phyloP scores from a whole-genome alignment of 495 filamentous ascomycete genomes.

The Penicillium ochrochloron region DNA sequence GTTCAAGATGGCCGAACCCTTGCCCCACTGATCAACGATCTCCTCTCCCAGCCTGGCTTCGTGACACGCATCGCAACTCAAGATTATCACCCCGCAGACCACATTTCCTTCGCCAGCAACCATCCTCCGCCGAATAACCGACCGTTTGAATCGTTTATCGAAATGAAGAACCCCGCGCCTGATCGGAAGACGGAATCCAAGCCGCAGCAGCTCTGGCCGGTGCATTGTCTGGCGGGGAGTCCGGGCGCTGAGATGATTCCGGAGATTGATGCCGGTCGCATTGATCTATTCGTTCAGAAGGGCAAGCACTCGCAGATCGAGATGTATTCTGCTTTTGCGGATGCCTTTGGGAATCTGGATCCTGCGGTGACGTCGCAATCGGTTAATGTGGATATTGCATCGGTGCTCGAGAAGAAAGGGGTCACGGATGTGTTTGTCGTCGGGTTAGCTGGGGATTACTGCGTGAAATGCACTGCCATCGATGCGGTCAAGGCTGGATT shows the following conservation, averaged over 20 bases:
- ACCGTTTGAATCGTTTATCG: constrained; percentile 66
- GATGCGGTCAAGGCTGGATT: constrained; percentile 82
- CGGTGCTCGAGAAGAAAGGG: constrained; percentile 55
- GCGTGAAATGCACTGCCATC: constrained; percentile 79
- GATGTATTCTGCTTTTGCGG: constrained; percentile 90
- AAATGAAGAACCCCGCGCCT: constrained; percentile 67
- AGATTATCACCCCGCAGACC: constrained; percentile 84
- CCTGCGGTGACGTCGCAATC: constrained; percentile 43
- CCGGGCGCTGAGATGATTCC: constrained; percentile 74
- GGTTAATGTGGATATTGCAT: constrained; percentile 63
- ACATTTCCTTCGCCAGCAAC: constrained; percentile 89
- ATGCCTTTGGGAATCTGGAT: constrained; percentile 66
- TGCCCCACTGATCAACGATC: constrained; percentile 70
- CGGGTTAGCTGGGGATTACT: constrained; percentile 87
- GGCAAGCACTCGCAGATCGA: constrained; percentile 74
- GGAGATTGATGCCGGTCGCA: constrained; percentile 64
- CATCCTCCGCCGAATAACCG: constrained; percentile 67
- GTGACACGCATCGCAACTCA: constrained; percentile 77
- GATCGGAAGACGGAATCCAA: constrained; percentile 64
- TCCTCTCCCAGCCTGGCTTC: constrained; percentile 73
- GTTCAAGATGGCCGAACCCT: constrained; percentile 74
- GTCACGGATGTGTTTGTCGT: constrained; percentile 81
- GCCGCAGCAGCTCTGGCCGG: constrained; percentile 80
- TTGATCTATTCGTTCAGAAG: constrained; percentile 76
- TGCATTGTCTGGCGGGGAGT: constrained; percentile 81